These are phyloP conservation scores for Brasenia schreberi DNA, from an alignment of 164 flowering plant genomes.

Conservation along the genomic window DNA sequence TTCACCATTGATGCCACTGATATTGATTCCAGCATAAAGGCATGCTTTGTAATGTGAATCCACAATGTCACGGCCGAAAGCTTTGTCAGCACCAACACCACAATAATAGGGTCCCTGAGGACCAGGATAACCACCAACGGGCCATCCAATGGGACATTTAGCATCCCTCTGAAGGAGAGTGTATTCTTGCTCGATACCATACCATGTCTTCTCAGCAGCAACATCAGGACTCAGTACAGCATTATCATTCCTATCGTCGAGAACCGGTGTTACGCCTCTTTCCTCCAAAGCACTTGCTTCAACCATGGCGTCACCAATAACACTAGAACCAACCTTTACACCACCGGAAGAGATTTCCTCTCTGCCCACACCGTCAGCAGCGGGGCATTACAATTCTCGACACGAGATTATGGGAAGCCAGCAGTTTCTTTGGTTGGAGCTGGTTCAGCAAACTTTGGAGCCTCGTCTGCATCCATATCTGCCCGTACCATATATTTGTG, in stretches of 20 bases:
- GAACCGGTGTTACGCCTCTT: too few species aligned
- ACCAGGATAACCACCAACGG: constrained; percentile 20
- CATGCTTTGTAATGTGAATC: too few species aligned
- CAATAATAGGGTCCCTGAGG: too few species aligned
- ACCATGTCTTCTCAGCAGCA: too few species aligned
- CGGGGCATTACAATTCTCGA: constrained; percentile 14
- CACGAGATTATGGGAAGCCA: constrained; percentile 19
- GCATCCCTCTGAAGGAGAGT: too few species aligned
- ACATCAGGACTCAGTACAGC: neutral
- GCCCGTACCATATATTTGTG: constrained; percentile 51
- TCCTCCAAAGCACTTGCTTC: neutral
- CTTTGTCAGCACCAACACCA: too few species aligned
- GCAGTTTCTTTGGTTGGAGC: constrained; percentile 17
- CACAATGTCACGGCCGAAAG: too few species aligned
- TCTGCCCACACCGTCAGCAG: constrained; percentile 14
- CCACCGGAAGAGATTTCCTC: constrained; percentile 21
- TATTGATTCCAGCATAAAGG: constrained; percentile 25
- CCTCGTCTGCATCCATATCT: constrained; percentile 11
- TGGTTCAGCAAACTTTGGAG: constrained; percentile 10
- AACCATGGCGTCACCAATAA: constrained; percentile 10
- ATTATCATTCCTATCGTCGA: neutral
- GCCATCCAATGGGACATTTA: constrained; percentile 32
- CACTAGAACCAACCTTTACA: constrained; percentile 14
- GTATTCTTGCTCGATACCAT: constrained; percentile 28
- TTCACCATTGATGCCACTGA: too few species aligned